Evolutionary conservation across 2,329 filamentous ascomycete genomes (phyloP).

Genomic region (Lasiodiplodia sp.): DNA sequence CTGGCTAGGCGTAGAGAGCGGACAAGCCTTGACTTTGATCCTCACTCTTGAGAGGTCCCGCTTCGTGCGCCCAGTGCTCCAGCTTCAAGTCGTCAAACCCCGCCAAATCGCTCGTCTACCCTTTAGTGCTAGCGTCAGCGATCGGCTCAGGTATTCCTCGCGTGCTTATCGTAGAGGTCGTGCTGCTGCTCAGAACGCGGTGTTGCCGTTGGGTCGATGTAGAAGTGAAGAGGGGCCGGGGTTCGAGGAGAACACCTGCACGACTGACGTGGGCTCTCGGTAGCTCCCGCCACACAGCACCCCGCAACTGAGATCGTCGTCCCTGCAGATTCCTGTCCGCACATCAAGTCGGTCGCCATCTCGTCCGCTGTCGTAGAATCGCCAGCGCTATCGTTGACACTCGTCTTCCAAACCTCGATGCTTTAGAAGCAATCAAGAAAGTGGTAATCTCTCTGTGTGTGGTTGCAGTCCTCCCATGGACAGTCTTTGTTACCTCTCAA

Average conservation of each 20-base stretch:
- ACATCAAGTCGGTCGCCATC: constrained; percentile 33
- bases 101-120: constrained; percentile 23
- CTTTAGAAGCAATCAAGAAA: constrained; percentile 32
- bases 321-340: neutral
- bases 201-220: neutral
- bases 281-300: constrained; percentile 14
- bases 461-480: constrained; percentile 83
- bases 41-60: constrained; percentile 51
- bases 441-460: constrained; percentile 74
- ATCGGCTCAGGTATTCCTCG: constrained; percentile 26
- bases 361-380: constrained; percentile 40
- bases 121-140: constrained; percentile 31
- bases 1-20: constrained; percentile 27
- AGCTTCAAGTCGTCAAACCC: constrained; percentile 29
- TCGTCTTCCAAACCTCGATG: constrained; percentile 32
- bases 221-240: neutral
- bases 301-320: constrained; percentile 24
- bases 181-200: constrained; percentile 20
- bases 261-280: constrained; percentile 12
- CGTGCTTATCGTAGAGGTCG: constrained; percentile 7
- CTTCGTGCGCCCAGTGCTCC: constrained; percentile 33
- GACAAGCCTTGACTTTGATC: constrained; percentile 52
- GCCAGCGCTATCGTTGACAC: constrained; percentile 32
- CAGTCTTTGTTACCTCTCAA: constrained; percentile 91
- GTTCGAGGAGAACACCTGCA: constrained; percentile 19